phyloP scores from a whole-genome alignment of 2,329 filamentous ascomycete genomes.

The Verruconis gallopava region DNA sequence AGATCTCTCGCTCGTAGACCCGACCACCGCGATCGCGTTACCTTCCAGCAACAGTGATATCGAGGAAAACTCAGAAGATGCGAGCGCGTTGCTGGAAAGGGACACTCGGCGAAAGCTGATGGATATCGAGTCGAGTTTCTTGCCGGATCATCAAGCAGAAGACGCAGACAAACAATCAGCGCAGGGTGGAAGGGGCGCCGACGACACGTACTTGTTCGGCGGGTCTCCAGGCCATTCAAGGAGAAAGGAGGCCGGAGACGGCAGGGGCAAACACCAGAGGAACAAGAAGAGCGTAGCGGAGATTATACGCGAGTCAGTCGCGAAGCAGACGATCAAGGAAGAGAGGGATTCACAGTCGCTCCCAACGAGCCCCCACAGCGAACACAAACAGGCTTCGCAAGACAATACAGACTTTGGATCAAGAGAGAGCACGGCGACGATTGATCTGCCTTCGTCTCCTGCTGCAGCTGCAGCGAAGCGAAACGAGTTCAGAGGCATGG shows the following conservation, averaged over 20 bases:
- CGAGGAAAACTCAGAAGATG: slow-evolving; percentile 17
- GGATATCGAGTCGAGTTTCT: slow-evolving; percentile 51
- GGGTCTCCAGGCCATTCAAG: slow-evolving; percentile 14
- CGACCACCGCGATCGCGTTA: background rate
- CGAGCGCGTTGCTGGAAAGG: slow-evolving; percentile 34
- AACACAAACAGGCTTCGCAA: slow-evolving; percentile 15
- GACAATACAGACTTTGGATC: slow-evolving; percentile 11
- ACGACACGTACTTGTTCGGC: slow-evolving; percentile 35
- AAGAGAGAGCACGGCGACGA: slow-evolving; percentile 15
- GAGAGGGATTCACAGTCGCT: slow-evolving; percentile 15
- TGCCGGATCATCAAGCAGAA: slow-evolving; percentile 40
- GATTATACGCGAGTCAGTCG: slow-evolving; percentile 8
- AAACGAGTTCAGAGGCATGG: slow-evolving; percentile 15
- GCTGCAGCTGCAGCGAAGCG: slow-evolving; percentile 29
- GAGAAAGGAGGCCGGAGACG: slow-evolving; percentile 19
- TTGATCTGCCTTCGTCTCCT: slow-evolving; percentile 30
- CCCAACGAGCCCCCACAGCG: slow-evolving; percentile 27
- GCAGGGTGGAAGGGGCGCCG: slow-evolving; percentile 20
- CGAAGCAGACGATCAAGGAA: slow-evolving; percentile 2
- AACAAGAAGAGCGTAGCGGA: slow-evolving; percentile 10
- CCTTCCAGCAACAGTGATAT: background rate
- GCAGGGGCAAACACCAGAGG: slow-evolving; percentile 10
- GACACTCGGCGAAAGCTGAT: slow-evolving; percentile 47
- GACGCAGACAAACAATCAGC: slow-evolving; percentile 16
- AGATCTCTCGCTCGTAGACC: slow-evolving; percentile 5